phyloP scores from a whole-genome alignment of 2,329 filamentous ascomycete genomes.

The Nemania bipapillata region DNA sequence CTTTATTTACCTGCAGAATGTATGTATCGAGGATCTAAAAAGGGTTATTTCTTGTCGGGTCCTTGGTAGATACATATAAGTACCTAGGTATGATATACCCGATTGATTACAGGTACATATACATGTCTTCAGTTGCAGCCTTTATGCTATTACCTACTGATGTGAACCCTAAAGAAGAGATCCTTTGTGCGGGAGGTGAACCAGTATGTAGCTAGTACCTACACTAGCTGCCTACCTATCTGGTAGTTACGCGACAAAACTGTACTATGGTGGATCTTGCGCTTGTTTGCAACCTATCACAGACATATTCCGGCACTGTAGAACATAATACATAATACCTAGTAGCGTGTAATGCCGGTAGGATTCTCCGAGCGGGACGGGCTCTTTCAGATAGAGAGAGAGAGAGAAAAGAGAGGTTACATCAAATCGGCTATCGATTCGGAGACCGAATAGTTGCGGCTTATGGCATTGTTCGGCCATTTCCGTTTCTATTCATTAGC shows the following conservation, averaged over 20 bases:
- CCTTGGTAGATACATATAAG: slow-evolving; percentile 13
- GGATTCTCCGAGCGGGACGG: slow-evolving; percentile 4
- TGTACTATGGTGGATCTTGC: neutral
- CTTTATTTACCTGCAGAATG: slow-evolving; percentile 14
- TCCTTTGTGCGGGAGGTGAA: neutral
- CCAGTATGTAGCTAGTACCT: neutral
- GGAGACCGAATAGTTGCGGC: slow-evolving; percentile 29
- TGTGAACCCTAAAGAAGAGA: neutral
- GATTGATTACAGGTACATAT: neutral
- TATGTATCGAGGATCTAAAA: neutral
- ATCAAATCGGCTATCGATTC: slow-evolving; percentile 4
- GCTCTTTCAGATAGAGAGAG: neutral
- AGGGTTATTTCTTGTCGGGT: slow-evolving; percentile 8
- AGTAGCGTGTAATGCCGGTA: neutral
- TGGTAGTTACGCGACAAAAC: neutral
- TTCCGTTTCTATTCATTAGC: neutral
- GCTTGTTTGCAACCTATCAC: slow-evolving; percentile 8
- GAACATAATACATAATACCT: too few relatives aligned
- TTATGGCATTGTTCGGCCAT: slow-evolving; percentile 11
- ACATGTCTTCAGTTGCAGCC: neutral
- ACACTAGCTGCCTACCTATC: neutral
- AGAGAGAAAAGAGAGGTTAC: neutral
- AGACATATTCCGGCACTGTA: neutral
- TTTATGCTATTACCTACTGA: neutral
- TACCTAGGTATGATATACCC: neutral